Percentiles rank a stretch among this genome's conserved stretches.
phyloP scores from a whole-genome alignment of 345 rosid genomes.

The Carallia brachiata region DNA sequence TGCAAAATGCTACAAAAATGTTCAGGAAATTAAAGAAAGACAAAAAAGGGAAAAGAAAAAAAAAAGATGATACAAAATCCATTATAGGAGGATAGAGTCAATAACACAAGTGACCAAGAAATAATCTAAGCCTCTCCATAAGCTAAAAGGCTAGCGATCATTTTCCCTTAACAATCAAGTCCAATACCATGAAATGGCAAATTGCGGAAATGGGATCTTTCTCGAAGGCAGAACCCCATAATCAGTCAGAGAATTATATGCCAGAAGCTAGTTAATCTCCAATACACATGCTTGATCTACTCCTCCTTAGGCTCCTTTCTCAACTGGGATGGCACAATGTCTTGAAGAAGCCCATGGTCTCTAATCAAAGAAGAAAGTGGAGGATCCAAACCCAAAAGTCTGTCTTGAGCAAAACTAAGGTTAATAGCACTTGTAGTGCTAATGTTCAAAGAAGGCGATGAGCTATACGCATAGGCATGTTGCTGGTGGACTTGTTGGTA shows the following conservation, averaged over 20 bases:
- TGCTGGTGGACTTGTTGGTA: constrained; percentile 35
- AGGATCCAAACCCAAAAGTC: constrained; percentile 16
- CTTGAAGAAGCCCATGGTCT: constrained; percentile 91
- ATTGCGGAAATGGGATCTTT: constrained; percentile 18
- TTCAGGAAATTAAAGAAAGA: neutral
- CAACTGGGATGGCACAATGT: constrained; percentile 78
- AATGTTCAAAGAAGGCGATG: constrained; percentile 37
- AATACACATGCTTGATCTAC: constrained; percentile 3
- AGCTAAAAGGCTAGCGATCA: constrained; percentile 19
- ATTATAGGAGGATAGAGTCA: constrained; percentile 20
- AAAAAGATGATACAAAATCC: neutral
- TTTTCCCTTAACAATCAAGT: neutral
- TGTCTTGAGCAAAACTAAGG: constrained; percentile 32
- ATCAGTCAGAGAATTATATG: constrained; percentile 35
- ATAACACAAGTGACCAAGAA: constrained; percentile 20
- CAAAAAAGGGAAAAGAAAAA: neutral
- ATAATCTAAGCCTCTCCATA: constrained; percentile 10
- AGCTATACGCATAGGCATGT: constrained; percentile 29
- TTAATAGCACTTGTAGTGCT: constrained; percentile 19
- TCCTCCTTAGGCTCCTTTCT: constrained; percentile 41
- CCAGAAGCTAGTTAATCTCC: constrained; percentile 17
- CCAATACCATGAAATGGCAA: constrained; percentile 11
- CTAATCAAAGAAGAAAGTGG: constrained; percentile 36
- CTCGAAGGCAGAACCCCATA: constrained; percentile 14
- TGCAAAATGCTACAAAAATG: neutral